Base-by-base conservation (phyloP, 2,329 filamentous ascomycete genomes). In the Rachicladosporium sp. region DNA sequence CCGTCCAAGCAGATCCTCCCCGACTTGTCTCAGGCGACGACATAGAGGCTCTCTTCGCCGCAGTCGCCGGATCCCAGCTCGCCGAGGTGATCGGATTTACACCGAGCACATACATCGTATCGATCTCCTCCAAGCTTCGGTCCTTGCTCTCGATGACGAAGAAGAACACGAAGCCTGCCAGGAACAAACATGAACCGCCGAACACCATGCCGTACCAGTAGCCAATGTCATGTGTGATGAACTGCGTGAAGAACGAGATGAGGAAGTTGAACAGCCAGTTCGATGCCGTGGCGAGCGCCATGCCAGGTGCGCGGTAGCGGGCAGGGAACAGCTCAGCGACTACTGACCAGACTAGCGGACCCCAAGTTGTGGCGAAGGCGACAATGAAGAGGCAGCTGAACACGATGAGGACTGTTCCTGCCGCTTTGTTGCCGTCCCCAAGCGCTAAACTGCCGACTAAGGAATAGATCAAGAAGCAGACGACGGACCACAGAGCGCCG, bases 401-500 rank as follows among this genome's bases (percentile, higher is more conserved):
- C 33, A 59, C 54, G 36, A 60, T 59, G 31, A 60, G 49, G 31
- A 56, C 48, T 40, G 51, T 56, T 23, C 55, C 55, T 9, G 55
- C 48, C 9, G 46, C 45, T 4, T 50, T 48, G 10, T 50, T 50
- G 38, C 40, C 52, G 31, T 50, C 53, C 9, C 42, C 15, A 13
- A 56, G 46, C 10, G 45, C 38, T 34, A 51, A 56, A 35, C 52
- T 44, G 31, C 55, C 53, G 11, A 59, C 53, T 13, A 53, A 53
- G 5, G 57, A 48, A 44, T 78, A 71, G 43, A 83, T 67, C 51
- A 82, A 61, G 61, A 87, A 87, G 59, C 85, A 59, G 47, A 58
- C 52, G 45, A 57, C 54, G 43, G 56, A 55, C 55, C 57, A 59
- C 3, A 46, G 48, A 3, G 66, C 67, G 21, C 68, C 68, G 32